A percentile compares a stretch with the other conserved stretches of the same genome.
phyloP scores from a whole-genome alignment of 371 early-diverging fungal genomes.

The Sporodiniella umbellata region DNA sequence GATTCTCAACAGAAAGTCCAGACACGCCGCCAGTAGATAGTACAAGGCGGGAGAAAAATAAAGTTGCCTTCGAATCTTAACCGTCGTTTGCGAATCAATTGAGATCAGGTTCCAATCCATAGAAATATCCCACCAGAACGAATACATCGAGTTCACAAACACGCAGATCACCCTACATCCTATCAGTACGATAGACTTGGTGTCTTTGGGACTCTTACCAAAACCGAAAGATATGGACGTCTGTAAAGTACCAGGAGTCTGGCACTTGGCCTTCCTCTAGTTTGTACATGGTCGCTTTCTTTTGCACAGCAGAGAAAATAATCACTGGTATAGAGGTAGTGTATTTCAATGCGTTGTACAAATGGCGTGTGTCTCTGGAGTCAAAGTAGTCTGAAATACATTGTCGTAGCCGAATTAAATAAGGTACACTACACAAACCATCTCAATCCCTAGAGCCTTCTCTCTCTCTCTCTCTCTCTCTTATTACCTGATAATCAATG shows the following conservation, averaged over 20 bases:
- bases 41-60: conserved; percentile 57
- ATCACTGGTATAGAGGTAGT: conserved; percentile 85
- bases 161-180: conserved; percentile 71
- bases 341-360: conserved; percentile 88
- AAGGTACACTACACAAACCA: conserved; percentile 64
- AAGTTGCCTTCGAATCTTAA: conserved; percentile 58
- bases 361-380: conserved; percentile 58
- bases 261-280: conserved; percentile 35
- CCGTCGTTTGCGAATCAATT: conserved; percentile 20
- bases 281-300: conserved; percentile 39
- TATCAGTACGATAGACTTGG: neutral
- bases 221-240: conserved; percentile 34
- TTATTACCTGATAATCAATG: conserved; percentile 59
- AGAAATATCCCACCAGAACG: conserved; percentile 92
- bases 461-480: too few relatives aligned
- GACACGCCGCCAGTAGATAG: conserved; percentile 72
- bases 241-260: conserved; percentile 37
- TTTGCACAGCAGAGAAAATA: conserved; percentile 65
- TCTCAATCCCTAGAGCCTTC: neutral
- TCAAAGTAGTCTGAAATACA: conserved; percentile 74
- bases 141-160: conserved; percentile 84
- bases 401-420: conserved; percentile 83
- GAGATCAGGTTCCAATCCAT: conserved; percentile 85
- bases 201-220: conserved; percentile 26
- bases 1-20: conserved; percentile 80